A percentile compares a stretch with the other conserved stretches of the same genome.
phyloP scores from a whole-genome alignment of 2,329 filamentous ascomycete species.

The Helicocarpus griseus region DNA sequence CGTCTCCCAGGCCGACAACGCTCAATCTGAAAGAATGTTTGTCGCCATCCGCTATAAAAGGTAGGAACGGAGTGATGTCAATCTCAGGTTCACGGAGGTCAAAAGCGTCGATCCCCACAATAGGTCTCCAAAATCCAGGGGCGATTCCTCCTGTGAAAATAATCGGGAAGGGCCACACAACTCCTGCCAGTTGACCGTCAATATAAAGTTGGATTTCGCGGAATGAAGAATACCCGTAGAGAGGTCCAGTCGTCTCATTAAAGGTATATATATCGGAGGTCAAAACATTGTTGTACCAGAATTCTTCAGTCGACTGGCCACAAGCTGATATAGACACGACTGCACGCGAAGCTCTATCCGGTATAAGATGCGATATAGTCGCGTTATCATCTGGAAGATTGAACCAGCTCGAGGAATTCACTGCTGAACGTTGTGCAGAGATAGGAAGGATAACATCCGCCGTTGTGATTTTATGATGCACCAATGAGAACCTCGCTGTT shows the following conservation, averaged over 20 bases:
- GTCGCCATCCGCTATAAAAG: slow-evolving; percentile 55
- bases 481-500: slow-evolving; percentile 60
- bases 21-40: slow-evolving; percentile 59
- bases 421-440: slow-evolving; percentile 21
- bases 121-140: slow-evolving; percentile 65
- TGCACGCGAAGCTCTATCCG: slow-evolving; percentile 57
- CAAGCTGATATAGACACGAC: slow-evolving; percentile 68
- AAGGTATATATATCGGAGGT: slow-evolving; percentile 53
- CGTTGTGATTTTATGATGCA: slow-evolving; percentile 27
- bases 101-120: slow-evolving; percentile 70
- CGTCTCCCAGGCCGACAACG: slow-evolving; percentile 55
- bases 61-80: slow-evolving; percentile 68
- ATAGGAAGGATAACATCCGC: slow-evolving; percentile 61
- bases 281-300: slow-evolving; percentile 75
- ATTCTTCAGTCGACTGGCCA: slow-evolving; percentile 68
- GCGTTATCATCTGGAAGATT: slow-evolving; percentile 55
- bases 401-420: slow-evolving; percentile 55
- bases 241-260: slow-evolving; percentile 42
- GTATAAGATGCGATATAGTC: slow-evolving; percentile 51
- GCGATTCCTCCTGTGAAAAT: slow-evolving; percentile 76
- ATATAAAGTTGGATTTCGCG: slow-evolving; percentile 70
- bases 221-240: slow-evolving; percentile 63
- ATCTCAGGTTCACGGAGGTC: slow-evolving; percentile 73
- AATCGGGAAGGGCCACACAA: slow-evolving; percentile 72
- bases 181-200: slow-evolving; percentile 61